Percentiles rank a stretch among this genome's conserved stretches.
These are phyloP conservation scores for Gamsiella multidivaricata DNA, from an alignment of 192 early-diverging fungal genomes.

Conservation along the genomic window DNA sequence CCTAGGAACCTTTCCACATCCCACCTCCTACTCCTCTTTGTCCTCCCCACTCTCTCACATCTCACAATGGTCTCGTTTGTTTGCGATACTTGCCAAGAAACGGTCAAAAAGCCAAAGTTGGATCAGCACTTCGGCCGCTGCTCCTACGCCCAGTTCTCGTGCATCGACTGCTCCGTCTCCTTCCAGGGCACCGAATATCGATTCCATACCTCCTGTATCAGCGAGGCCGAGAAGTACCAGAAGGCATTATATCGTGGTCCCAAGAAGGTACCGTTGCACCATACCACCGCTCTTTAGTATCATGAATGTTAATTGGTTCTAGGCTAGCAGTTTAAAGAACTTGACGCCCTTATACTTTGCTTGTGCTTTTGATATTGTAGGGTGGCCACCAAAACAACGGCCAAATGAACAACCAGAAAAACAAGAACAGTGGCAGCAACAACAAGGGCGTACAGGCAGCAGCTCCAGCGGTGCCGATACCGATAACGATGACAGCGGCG, in stretches of 20 bases:
- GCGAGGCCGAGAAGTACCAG: conserved; percentile 95
- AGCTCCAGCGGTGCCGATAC: conserved; percentile 4
- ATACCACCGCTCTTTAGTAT: too few relatives aligned
- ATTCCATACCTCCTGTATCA: conserved; percentile 89
- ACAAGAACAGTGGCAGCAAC: conserved; percentile 19
- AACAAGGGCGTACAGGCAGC: conserved; percentile 1
- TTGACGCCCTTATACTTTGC: too few relatives aligned
- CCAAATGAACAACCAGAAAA: conserved; percentile 33
- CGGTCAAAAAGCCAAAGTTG: conserved; percentile 95
- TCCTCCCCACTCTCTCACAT: background rate
- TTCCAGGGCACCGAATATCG: conserved; percentile 84
- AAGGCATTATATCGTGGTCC: conserved; percentile 80
- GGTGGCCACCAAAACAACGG: conserved; percentile 54
- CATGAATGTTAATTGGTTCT: too few relatives aligned
- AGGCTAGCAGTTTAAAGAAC: too few relatives aligned
- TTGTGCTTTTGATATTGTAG: too few relatives aligned
- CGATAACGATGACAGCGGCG: background rate
- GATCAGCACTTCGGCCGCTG: conserved; percentile 88
- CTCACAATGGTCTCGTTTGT: conserved; percentile 68
- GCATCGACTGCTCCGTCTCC: conserved; percentile 90
- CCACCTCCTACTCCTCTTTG: background rate
- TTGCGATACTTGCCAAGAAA: conserved; percentile 81
- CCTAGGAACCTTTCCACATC: background rate
- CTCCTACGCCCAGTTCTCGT: conserved; percentile 83
- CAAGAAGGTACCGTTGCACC: conserved; percentile 83